Evolutionary conservation across 208 protist species (phyloP).

Genomic region (Wallacemonas sp.): DNA sequence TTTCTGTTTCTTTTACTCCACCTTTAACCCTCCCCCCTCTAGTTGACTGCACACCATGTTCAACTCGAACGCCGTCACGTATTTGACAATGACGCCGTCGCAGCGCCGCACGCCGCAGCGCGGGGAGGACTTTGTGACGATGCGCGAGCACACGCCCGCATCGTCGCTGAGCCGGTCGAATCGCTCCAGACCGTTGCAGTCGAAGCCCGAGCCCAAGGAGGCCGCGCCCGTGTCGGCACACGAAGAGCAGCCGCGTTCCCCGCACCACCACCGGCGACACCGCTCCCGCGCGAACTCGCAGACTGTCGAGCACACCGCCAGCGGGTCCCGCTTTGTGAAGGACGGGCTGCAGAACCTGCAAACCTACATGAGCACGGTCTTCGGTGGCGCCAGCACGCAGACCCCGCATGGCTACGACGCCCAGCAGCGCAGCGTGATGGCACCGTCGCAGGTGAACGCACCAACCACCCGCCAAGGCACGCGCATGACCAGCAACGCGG

Average conservation of each 20-base stretch:
- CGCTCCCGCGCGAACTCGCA: no score
- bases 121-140: background rate
- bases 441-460: background rate
- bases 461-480: no score
- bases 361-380: slow-evolving; percentile 24
- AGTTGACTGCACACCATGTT: slow-evolving; percentile 12
- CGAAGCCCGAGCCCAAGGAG: no score
- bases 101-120: slow-evolving; percentile 5
- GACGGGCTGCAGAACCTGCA: slow-evolving; percentile 18
- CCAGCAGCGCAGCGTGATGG: background rate
- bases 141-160: no score
- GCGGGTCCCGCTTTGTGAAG: slow-evolving; percentile 1
- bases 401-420: background rate
- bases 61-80: background rate
- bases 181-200: no score
- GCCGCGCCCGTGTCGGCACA: no score
- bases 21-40: no score
- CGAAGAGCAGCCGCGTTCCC: no score
- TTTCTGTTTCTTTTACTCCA: slow-evolving; percentile 6
- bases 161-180: no score
- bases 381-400: background rate
- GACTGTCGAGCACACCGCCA: background rate
- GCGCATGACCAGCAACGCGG: background rate
- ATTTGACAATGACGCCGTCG: background rate
- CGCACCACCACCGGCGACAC: no score